phyloP scores from a whole-genome alignment of 495 filamentous ascomycete genomes.

The Aspergillus hancockii region DNA sequence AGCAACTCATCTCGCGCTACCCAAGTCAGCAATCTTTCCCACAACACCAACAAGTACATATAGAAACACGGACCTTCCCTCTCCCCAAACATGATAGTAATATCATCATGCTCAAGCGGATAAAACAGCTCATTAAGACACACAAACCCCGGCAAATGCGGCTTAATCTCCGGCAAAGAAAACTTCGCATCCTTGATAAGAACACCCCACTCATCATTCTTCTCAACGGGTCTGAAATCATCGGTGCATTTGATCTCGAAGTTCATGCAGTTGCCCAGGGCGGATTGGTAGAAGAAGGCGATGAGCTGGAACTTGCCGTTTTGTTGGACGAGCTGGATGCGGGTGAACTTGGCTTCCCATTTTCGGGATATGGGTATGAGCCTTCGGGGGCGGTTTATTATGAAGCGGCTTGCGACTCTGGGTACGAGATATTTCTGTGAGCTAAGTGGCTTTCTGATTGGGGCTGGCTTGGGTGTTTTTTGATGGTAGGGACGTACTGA shows the following conservation, averaged over 20 bases:
- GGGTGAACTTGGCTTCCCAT: conserved; percentile 2
- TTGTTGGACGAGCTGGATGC: conserved; percentile 2
- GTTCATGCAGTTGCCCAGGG: neutral
- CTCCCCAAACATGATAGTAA: neutral
- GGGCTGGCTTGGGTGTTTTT: too few species aligned
- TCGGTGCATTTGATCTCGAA: neutral
- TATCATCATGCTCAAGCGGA: conserved; percentile 4
- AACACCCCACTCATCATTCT: neutral
- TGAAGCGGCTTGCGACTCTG: neutral
- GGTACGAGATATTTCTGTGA: neutral
- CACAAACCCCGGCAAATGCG: neutral
- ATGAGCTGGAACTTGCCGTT: neutral
- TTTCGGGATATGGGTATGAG: neutral
- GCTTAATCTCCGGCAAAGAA: neutral
- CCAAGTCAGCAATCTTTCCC: too few species aligned
- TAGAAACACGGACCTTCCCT: neutral
- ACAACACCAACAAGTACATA: neutral
- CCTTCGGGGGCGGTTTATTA: neutral
- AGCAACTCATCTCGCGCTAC: neutral
- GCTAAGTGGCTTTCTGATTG: too few species aligned
- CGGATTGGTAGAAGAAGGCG: neutral
- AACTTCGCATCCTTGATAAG: neutral
- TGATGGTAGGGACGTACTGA: neutral
- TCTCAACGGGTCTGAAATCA: neutral
- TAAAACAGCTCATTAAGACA: neutral